These are phyloP conservation scores for Sclerotinia glacialis DNA, from an alignment of 2,329 filamentous ascomycete species.

Conservation along the genomic window DNA sequence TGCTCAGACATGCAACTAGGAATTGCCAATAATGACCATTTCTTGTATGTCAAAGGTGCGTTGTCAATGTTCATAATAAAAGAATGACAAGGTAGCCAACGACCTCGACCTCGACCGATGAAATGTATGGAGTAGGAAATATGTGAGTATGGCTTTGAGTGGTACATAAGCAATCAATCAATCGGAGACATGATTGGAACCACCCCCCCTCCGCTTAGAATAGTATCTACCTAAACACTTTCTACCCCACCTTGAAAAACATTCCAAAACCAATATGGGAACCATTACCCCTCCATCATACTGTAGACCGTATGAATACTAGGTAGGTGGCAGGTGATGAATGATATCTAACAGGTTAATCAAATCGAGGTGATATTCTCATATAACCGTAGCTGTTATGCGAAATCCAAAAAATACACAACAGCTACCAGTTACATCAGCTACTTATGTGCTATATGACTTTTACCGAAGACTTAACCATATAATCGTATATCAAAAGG, in stretches of 20 bases:
- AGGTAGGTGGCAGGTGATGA: too few relatives aligned
- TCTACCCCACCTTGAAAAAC: background rate
- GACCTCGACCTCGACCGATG: background rate
- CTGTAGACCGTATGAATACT: too few relatives aligned
- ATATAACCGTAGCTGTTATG: too few relatives aligned
- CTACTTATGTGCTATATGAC: background rate
- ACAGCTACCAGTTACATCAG: background rate
- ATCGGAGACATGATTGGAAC: background rate
- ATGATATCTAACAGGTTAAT: background rate
- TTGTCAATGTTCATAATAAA: slow-evolving; percentile 9
- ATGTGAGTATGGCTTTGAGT: background rate
- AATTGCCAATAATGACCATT: background rate
- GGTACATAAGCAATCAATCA: background rate
- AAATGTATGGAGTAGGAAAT: background rate
- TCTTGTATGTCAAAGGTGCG: slow-evolving; percentile 5
- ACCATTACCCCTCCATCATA: background rate
- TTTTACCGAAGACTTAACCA: background rate
- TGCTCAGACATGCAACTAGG: background rate
- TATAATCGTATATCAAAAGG: background rate
- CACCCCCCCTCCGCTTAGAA: background rate
- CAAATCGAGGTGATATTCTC: too few relatives aligned
- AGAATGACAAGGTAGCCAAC: too few relatives aligned
- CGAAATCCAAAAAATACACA: background rate
- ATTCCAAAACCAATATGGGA: background rate
- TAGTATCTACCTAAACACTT: background rate